Percentiles rank a stretch among this genome's conserved stretches.
Evolutionary conservation across 164 flowering plant species (phyloP).

Genomic region (Stephania yunnanensis): DNA sequence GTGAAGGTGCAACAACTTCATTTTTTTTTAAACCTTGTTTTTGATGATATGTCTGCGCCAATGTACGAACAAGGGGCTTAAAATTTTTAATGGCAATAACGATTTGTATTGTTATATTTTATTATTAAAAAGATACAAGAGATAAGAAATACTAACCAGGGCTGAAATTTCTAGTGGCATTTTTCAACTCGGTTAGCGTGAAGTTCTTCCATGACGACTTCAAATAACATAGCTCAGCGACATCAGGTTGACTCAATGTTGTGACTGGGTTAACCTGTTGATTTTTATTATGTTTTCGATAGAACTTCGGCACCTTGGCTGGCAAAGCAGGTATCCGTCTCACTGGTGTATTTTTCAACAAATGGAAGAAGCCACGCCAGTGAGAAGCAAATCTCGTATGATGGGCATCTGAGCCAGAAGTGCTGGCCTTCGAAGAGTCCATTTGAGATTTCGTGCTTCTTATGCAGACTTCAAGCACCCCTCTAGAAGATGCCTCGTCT

Average conservation of each 20-base stretch:
- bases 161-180: conserved; percentile 70
- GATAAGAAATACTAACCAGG: conserved; percentile 34
- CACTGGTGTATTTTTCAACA: conserved; percentile 39
- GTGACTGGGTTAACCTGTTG: conserved; percentile 28
- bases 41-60: background rate
- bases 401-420: conserved; percentile 37
- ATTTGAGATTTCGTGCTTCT: conserved; percentile 22
- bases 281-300: conserved; percentile 36
- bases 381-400: conserved; percentile 17
- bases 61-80: background rate
- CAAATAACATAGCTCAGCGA: conserved; percentile 34
- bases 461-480: conserved; percentile 50
- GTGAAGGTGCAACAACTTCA: background rate
- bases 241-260: conserved; percentile 21
- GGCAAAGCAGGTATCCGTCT: conserved; percentile 39
- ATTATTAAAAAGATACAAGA: conserved; percentile 20
- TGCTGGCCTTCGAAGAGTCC: conserved; percentile 36
- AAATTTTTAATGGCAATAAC: too few species aligned
- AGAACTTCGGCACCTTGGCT: conserved; percentile 32
- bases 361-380: conserved; percentile 50
- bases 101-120: too few species aligned
- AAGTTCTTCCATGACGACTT: conserved; percentile 64
- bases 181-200: conserved; percentile 52
- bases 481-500: conserved; percentile 39
- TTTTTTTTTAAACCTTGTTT: background rate